phyloP scores from a whole-genome alignment of 768 basidiomycete genomes.

The Tylopilus intermedius region DNA sequence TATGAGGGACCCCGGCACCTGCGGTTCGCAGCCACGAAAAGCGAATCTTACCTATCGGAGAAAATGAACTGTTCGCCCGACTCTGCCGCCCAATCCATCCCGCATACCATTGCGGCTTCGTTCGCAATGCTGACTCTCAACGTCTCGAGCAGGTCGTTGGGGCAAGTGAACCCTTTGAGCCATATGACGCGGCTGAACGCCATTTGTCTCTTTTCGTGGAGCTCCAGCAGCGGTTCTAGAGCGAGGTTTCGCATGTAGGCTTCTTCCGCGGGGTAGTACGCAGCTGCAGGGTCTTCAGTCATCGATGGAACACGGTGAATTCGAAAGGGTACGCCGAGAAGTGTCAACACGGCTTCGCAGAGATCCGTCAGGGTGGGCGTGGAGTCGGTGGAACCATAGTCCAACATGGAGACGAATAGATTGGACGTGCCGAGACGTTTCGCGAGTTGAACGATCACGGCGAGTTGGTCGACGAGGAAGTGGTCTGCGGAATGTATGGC shows the following conservation, averaged over 20 bases:
- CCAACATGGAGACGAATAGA: constrained; percentile 96
- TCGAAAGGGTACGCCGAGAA: constrained; percentile 89
- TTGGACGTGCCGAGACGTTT: constrained; percentile 84
- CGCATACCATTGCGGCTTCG: constrained; percentile 96
- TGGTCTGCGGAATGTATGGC: constrained; percentile 98
- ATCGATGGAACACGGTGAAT: constrained; percentile 90
- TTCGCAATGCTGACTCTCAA: constrained; percentile 87
- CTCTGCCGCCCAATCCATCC: constrained; percentile 99
- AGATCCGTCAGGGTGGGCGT: constrained; percentile 92
- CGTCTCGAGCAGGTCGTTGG: constrained; percentile 95
- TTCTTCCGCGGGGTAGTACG: constrained; percentile 95
- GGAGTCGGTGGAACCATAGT: constrained; percentile 92
- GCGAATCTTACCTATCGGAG: constrained; percentile 74
- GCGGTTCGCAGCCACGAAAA: too few relatives aligned
- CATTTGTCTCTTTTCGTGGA: constrained; percentile 70
- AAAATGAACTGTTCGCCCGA: constrained; percentile 97
- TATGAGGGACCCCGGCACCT: neutral
- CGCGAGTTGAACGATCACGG: constrained; percentile 94
- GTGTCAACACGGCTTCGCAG: constrained; percentile 89
- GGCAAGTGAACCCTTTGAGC: constrained; percentile 99
- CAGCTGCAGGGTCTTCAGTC: constrained; percentile 81
- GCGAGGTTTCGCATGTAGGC: constrained; percentile 91
- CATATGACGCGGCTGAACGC: constrained; percentile 89
- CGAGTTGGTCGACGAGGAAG: constrained; percentile 96
- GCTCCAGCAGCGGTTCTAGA: constrained; percentile 83